phyloP scores from a whole-genome alignment of 768 basidiomycete genomes.

The Rubroboletus satanas region DNA sequence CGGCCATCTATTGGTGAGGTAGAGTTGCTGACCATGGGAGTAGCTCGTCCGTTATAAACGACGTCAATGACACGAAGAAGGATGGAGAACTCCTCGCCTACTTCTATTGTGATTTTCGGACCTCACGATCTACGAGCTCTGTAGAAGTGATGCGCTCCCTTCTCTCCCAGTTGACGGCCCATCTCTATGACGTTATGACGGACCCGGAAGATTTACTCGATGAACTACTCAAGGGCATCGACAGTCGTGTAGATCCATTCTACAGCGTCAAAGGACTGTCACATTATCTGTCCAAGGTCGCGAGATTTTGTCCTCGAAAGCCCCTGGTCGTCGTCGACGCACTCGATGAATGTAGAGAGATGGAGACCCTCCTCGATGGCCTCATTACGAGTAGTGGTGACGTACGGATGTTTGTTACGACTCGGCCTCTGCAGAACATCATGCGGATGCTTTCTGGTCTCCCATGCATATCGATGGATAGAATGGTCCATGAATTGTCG shows the following conservation, averaged over 20 bases:
- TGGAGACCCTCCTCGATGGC: constrained; percentile 7
- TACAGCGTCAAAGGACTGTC: constrained; percentile 3
- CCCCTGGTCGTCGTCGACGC: constrained; percentile 18
- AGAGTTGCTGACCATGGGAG: background rate
- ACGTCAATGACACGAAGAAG: background rate
- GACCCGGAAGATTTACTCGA: background rate
- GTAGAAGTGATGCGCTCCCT: constrained; percentile 18
- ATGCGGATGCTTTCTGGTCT: background rate
- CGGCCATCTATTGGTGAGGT: too few species aligned
- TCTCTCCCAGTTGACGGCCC: constrained; percentile 12
- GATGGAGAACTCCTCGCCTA: background rate
- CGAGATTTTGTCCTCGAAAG: background rate
- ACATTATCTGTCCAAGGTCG: background rate
- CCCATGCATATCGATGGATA: constrained; percentile 10
- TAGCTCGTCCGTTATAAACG: background rate
- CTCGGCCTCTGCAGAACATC: constrained; percentile 8
- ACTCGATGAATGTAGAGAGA: constrained; percentile 20
- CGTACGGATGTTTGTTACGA: constrained; percentile 5
- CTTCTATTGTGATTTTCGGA: constrained; percentile 26
- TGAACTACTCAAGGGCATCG: constrained; percentile 2
- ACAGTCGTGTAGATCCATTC: background rate
- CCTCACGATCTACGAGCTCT: constrained; percentile 1
- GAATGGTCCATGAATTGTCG: background rate
- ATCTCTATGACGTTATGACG: background rate
- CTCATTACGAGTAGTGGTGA: background rate